phyloP scores from a whole-genome alignment of 306 rosid species.

The Cicer chorassanicum region DNA sequence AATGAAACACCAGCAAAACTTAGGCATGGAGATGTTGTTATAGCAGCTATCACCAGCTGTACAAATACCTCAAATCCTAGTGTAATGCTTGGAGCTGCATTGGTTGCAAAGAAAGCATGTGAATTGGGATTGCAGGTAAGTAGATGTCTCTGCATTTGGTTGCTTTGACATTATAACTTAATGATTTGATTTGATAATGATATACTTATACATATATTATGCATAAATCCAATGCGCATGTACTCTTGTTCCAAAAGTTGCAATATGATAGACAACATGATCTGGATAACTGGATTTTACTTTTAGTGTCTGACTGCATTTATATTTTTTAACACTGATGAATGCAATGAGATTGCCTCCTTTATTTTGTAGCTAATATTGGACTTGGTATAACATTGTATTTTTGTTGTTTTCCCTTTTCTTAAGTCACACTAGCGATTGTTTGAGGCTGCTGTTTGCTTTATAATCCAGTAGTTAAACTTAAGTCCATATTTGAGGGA shows the following conservation, averaged over 20 bases:
- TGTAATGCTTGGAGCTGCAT: slow-evolving; percentile 98
- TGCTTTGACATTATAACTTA: slow-evolving; percentile 7
- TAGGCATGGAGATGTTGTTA: slow-evolving; percentile 93
- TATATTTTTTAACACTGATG: slow-evolving; percentile 17
- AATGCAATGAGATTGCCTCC: slow-evolving; percentile 27
- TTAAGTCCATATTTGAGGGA: slow-evolving; percentile 14
- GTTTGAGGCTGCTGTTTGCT: slow-evolving; percentile 26
- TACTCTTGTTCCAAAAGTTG: slow-evolving; percentile 29
- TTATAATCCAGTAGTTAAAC: slow-evolving; percentile 17
- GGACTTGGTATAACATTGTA: background rate
- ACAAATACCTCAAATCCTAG: slow-evolving; percentile 99
- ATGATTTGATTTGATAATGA: slow-evolving; percentile 31
- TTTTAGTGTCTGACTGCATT: slow-evolving; percentile 17
- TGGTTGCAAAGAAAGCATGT: slow-evolving; percentile 98
- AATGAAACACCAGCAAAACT: slow-evolving; percentile 76
- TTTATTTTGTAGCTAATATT: slow-evolving; percentile 14
- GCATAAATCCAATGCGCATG: slow-evolving; percentile 6
- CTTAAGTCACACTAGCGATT: slow-evolving; percentile 24
- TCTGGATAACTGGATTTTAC: background rate
- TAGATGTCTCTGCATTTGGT: slow-evolving; percentile 42
- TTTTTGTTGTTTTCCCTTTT: slow-evolving; percentile 18
- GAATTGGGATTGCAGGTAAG: slow-evolving; percentile 94
- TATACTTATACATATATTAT: slow-evolving; percentile 23
- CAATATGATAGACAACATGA: slow-evolving; percentile 14
- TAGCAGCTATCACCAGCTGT: slow-evolving; percentile 99